phyloP scores from a whole-genome alignment of 2,329 filamentous ascomycete species.

The Chrysoporthe cubensis region DNA sequence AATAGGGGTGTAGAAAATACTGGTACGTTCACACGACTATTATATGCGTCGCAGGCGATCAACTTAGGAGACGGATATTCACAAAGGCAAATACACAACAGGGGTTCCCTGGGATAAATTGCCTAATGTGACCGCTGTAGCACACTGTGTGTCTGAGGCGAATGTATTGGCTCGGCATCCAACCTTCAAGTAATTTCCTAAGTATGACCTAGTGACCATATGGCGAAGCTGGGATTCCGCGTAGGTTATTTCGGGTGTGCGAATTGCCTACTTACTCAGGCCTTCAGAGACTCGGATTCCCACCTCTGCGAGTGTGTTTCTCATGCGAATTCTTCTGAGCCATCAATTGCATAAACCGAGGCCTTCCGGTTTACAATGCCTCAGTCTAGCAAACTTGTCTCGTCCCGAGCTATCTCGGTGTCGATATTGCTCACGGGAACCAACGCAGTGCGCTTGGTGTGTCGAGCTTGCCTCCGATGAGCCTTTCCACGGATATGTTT shows the following conservation, averaged over 20 bases:
- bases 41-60: too few species aligned
- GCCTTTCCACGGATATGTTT: slow-evolving; percentile 41
- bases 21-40: too few species aligned
- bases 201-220: background rate
- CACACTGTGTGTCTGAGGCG: background rate
- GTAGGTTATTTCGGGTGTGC: background rate
- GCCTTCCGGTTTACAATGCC: background rate
- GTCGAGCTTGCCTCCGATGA: slow-evolving; percentile 20
- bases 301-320: background rate
- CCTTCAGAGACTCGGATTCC: background rate
- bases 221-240: background rate
- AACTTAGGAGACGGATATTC: too few species aligned
- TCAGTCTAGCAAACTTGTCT: background rate
- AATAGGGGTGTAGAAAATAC: too few species aligned
- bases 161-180: background rate
- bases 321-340: background rate
- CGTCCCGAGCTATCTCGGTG: background rate
- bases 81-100: background rate
- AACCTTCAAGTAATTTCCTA: background rate
- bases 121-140: too few species aligned
- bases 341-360: background rate
- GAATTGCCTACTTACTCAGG: background rate
- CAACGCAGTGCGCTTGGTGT: slow-evolving; percentile 21
- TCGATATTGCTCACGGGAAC: slow-evolving; percentile 11
- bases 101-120: background rate